A percentile compares a stretch with the other conserved stretches of the same genome.
phyloP scores from a whole-genome alignment of 2,329 filamentous ascomycete species.

The Colletotrichum tropicale region DNA sequence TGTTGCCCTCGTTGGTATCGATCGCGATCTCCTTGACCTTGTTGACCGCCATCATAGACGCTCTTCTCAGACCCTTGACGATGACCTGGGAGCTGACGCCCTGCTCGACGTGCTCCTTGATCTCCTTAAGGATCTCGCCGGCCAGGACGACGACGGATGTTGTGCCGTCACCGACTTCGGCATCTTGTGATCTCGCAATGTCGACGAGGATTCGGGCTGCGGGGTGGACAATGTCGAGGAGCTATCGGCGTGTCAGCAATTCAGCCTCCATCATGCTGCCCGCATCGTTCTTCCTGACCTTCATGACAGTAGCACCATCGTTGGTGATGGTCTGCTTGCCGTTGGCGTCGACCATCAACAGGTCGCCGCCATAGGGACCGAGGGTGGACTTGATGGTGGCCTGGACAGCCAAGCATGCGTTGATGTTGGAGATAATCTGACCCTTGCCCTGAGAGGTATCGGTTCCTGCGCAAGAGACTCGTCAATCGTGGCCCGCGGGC shows the following conservation, averaged over 20 bases:
- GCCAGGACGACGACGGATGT: constrained; percentile 97
- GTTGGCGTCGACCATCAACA: constrained; percentile 95
- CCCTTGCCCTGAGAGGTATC: constrained; percentile 97
- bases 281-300: constrained; percentile 59
- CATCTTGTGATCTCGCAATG: constrained; percentile 98
- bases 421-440: constrained; percentile 97
- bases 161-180: constrained; percentile 97
- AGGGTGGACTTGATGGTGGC: constrained; percentile 94
- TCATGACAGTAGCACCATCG: constrained; percentile 99
- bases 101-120: constrained; percentile 95
- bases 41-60: constrained; percentile 90
- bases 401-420: constrained; percentile 95
- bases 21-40: constrained; percentile 98
- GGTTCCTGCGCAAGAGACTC: constrained; percentile 68
- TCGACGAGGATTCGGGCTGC: constrained; percentile 97
- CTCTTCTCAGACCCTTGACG: constrained; percentile 91
- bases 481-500: constrained; percentile 22
- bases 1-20: constrained; percentile 80
- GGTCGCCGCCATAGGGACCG: constrained; percentile 94
- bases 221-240: constrained; percentile 97
- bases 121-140: constrained; percentile 96
- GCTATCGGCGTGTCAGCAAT: constrained; percentile 50
- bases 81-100: constrained; percentile 97
- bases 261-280: background rate
- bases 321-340: constrained; percentile 98